A percentile compares a stretch with the other conserved stretches of the same genome.
phyloP scores from a whole-genome alignment of 805 yeast species.

The Nakazawaea pomicola region DNA sequence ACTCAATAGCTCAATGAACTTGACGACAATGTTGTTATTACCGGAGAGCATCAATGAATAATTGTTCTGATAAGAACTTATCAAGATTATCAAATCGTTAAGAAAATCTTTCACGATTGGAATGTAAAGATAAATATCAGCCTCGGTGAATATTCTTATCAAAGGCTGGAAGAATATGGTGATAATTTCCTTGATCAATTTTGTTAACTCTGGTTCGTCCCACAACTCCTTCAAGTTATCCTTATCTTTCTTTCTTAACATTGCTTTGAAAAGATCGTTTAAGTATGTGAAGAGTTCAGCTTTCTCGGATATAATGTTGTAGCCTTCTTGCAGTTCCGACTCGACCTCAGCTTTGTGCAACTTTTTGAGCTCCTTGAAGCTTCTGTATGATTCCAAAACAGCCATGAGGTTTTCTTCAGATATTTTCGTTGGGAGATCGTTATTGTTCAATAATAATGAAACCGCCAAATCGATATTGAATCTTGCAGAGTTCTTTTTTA shows the following conservation, averaged over 20 bases:
- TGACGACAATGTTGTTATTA: constrained; percentile 58
- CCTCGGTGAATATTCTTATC: constrained; percentile 60
- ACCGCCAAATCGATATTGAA: constrained; percentile 21
- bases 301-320: constrained; percentile 20
- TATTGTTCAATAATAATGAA: constrained; percentile 22
- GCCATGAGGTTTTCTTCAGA: constrained; percentile 14
- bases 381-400: constrained; percentile 18
- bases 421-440: constrained; percentile 12
- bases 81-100: constrained; percentile 55
- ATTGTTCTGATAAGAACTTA: constrained; percentile 27
- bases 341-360: constrained; percentile 19
- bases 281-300: constrained; percentile 47
- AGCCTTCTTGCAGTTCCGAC: constrained; percentile 33
- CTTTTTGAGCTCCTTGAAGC: constrained; percentile 5
- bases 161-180: constrained; percentile 71
- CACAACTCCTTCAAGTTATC: constrained; percentile 69
- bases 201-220: constrained; percentile 82
- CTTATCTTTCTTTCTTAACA: constrained; percentile 70
- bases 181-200: constrained; percentile 66
- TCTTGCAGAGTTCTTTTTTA: constrained; percentile 26
- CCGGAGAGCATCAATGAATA: constrained; percentile 19
- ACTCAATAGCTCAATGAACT: constrained; percentile 59
- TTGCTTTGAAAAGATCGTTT: constrained; percentile 57
- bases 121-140: constrained; percentile 61
- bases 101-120: constrained; percentile 62